phyloP scores from a whole-genome alignment of 257 asterid species.

The Pogostemon cablin region DNA sequence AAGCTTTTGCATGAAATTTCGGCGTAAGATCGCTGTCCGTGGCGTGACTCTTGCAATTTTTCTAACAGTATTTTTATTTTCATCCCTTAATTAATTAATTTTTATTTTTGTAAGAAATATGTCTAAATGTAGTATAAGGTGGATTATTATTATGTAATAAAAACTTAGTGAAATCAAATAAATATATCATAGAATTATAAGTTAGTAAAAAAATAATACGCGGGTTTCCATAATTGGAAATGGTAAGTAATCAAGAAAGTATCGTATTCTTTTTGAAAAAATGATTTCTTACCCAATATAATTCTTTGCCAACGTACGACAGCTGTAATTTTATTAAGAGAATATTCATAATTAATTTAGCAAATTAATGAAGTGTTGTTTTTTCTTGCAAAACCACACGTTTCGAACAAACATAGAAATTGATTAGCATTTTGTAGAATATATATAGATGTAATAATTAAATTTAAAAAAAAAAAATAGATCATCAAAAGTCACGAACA shows the following conservation, averaged over 20 bases:
- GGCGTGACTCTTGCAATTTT: constrained; percentile 46
- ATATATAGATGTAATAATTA: too few species aligned
- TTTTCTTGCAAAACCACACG: too few species aligned
- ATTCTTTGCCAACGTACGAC: neutral
- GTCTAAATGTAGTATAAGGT: too few species aligned
- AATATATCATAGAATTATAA: neutral
- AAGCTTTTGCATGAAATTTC: constrained; percentile 73
- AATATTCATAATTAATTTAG: too few species aligned
- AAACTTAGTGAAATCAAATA: neutral
- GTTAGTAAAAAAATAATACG: neutral
- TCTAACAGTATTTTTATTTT: constrained; percentile 14
- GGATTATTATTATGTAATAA: neutral
- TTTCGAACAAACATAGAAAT: too few species aligned
- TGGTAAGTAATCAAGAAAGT: constrained; percentile 19
- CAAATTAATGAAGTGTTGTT: too few species aligned
- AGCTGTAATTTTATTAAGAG: too few species aligned
- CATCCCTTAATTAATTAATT: neutral
- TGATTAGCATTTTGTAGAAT: too few species aligned
- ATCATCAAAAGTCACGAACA: constrained; percentile 26
- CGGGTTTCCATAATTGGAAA: neutral
- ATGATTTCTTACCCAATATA: constrained; percentile 6
- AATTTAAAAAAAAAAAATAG: neutral
- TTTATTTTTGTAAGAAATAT: neutral
- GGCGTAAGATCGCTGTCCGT: constrained; percentile 48
- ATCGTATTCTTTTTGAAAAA: neutral